A percentile compares a stretch with the other conserved stretches of the same genome.
These are phyloP conservation scores for Yamadazyma ubonensis DNA, from an alignment of 805 yeast species.

Conservation along the genomic window DNA sequence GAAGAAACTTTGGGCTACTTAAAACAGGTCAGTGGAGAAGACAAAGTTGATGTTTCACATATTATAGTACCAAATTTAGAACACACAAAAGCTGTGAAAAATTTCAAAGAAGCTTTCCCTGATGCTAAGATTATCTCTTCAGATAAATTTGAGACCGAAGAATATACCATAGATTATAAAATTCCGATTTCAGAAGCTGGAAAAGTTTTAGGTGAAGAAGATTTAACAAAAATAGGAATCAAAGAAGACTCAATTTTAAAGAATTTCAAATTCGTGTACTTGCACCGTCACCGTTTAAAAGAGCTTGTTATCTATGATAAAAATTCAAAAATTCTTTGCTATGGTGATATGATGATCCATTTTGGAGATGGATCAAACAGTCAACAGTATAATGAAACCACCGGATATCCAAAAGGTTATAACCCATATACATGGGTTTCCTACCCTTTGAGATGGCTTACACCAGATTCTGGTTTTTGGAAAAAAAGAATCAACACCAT, in stretches of 20 bases:
- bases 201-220: slow-evolving; percentile 23
- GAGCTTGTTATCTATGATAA: slow-evolving; percentile 55
- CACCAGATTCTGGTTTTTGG: slow-evolving; percentile 24
- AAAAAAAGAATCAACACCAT: slow-evolving; percentile 6
- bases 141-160: slow-evolving; percentile 35
- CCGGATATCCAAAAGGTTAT: slow-evolving; percentile 44
- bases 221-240: slow-evolving; percentile 31
- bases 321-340: slow-evolving; percentile 46
- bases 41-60: slow-evolving; percentile 42
- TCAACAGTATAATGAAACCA: slow-evolving; percentile 42
- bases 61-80: slow-evolving; percentile 62
- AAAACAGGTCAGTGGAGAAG: slow-evolving; percentile 27
- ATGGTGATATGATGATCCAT: slow-evolving; percentile 62
- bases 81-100: slow-evolving; percentile 60
- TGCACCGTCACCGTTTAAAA: slow-evolving; percentile 56
- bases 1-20: slow-evolving; percentile 42
- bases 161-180: slow-evolving; percentile 36
- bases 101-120: slow-evolving; percentile 52
- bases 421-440: slow-evolving; percentile 47
- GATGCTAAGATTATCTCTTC: slow-evolving; percentile 53
- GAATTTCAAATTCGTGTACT: slow-evolving; percentile 52
- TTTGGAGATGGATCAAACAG: slow-evolving; percentile 41
- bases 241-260: slow-evolving; percentile 36
- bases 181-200: slow-evolving; percentile 38
- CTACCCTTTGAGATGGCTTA: slow-evolving; percentile 37